These are phyloP conservation scores for Boletus pseudo-olivaceus DNA, from an alignment of 768 basidiomycete genomes.

Conservation along the genomic window DNA sequence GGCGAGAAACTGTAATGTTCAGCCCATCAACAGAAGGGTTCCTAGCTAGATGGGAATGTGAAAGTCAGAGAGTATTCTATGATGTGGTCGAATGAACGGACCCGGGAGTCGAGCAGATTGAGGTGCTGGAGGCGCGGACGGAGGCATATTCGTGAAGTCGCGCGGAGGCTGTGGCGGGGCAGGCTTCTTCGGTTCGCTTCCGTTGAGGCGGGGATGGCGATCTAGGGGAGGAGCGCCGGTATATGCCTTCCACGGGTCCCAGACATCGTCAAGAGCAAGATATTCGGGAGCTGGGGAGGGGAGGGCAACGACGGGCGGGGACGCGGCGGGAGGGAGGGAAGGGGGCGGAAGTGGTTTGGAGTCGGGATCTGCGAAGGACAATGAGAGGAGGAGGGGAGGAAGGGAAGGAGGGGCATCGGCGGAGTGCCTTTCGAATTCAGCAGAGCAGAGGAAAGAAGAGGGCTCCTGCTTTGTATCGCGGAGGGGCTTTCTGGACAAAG, in stretches of 20 bases:
- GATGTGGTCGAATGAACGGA: slow-evolving; percentile 10
- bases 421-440: background rate
- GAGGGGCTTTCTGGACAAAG: slow-evolving; percentile 9
- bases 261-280: slow-evolving; percentile 4
- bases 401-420: slow-evolving; percentile 26
- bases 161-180: background rate
- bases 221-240: slow-evolving; percentile 3
- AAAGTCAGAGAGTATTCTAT: background rate
- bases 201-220: background rate
- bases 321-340: slow-evolving; percentile 12
- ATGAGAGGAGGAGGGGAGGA: slow-evolving; percentile 42
- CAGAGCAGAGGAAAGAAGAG: background rate
- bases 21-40: slow-evolving; percentile 2
- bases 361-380: slow-evolving; percentile 30
- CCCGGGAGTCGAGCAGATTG: slow-evolving; percentile 4
- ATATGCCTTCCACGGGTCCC: slow-evolving; percentile 25
- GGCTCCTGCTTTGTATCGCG: background rate
- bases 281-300: background rate
- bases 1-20: background rate
- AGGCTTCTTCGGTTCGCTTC: background rate
- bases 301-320: slow-evolving; percentile 9
- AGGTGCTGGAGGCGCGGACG: background rate
- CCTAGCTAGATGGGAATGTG: slow-evolving; percentile 1
- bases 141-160: background rate
- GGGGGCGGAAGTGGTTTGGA: background rate